These are phyloP conservation scores for Paxillus involutus DNA, from an alignment of 768 basidiomycete species.

Conservation along the genomic window DNA sequence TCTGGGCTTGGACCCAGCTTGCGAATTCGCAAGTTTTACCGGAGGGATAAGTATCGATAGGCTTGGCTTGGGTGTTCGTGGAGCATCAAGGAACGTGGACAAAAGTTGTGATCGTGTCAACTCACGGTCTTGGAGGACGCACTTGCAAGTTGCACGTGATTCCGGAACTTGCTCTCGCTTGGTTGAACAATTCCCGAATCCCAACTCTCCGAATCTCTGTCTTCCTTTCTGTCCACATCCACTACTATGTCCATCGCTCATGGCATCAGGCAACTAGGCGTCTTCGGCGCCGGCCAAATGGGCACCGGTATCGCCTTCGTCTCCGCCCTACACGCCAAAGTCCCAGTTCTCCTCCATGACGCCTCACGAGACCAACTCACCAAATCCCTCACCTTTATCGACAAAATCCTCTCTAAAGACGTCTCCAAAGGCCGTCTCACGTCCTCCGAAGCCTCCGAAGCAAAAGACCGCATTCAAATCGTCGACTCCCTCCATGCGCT, in stretches of 20 bases:
- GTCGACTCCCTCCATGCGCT: slow-evolving; percentile 61
- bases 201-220: neutral
- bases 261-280: slow-evolving; percentile 72
- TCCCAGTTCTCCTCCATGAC: slow-evolving; percentile 87
- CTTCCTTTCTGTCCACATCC: neutral
- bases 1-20: too few species aligned
- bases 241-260: slow-evolving; percentile 50
- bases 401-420: slow-evolving; percentile 87
- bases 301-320: slow-evolving; percentile 92
- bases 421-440: slow-evolving; percentile 79
- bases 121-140: neutral
- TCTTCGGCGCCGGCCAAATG: slow-evolving; percentile 86
- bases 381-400: slow-evolving; percentile 71
- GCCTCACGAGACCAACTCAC: slow-evolving; percentile 69
- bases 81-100: too few species aligned
- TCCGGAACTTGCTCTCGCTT: too few species aligned
- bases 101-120: too few species aligned
- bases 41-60: too few species aligned
- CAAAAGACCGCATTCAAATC: slow-evolving; percentile 61
- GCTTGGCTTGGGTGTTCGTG: too few species aligned
- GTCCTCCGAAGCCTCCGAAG: slow-evolving; percentile 69
- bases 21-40: too few species aligned
- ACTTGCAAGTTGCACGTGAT: neutral
- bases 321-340: slow-evolving; percentile 79
- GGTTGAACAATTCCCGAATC: too few species aligned